phyloP scores from a whole-genome alignment of 495 filamentous ascomycete genomes.

The Penicillium ochrochloron region DNA sequence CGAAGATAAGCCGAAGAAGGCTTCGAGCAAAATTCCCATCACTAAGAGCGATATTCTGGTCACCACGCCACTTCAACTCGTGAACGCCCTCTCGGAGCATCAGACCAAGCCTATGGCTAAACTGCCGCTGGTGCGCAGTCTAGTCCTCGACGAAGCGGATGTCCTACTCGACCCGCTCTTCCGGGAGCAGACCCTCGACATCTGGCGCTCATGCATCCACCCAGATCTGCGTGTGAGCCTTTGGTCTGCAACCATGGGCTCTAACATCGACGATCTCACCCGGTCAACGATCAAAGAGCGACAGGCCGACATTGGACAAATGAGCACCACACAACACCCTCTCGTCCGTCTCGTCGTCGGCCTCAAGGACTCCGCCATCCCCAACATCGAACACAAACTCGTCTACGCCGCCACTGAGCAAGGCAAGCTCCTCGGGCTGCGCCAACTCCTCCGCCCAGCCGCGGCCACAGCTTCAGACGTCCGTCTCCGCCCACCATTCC shows the following conservation, averaged over 20 bases:
- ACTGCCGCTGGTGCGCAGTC: conserved; percentile 66
- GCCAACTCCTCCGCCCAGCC: conserved; percentile 86
- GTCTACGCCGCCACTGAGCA: conserved; percentile 90
- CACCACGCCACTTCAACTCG: conserved; percentile 79
- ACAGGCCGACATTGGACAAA: conserved; percentile 29
- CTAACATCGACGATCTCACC: conserved; percentile 81
- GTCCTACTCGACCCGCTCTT: conserved; percentile 91
- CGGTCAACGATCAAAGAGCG: conserved; percentile 63
- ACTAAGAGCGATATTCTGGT: conserved; percentile 85
- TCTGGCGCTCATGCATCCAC: conserved; percentile 79
- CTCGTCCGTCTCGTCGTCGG: conserved; percentile 88
- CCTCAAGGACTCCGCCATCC: conserved; percentile 91
- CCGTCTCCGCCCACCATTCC: conserved; percentile 80
- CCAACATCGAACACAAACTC: conserved; percentile 86
- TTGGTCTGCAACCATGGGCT: conserved; percentile 97
- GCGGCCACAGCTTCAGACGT: conserved; percentile 59
- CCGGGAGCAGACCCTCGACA: conserved; percentile 82
- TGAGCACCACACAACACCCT: conserved; percentile 40
- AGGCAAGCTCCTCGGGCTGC: conserved; percentile 89
- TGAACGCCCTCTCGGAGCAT: conserved; percentile 69
- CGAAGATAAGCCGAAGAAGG: conserved; percentile 42
- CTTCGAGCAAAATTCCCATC: conserved; percentile 42
- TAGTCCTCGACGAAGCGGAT: conserved; percentile 94
- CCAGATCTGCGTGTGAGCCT: conserved; percentile 71
- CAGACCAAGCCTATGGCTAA: conserved; percentile 46